These are phyloP conservation scores for Amanita polypyramis DNA, from an alignment of 768 basidiomycete species.

Conservation along the genomic window DNA sequence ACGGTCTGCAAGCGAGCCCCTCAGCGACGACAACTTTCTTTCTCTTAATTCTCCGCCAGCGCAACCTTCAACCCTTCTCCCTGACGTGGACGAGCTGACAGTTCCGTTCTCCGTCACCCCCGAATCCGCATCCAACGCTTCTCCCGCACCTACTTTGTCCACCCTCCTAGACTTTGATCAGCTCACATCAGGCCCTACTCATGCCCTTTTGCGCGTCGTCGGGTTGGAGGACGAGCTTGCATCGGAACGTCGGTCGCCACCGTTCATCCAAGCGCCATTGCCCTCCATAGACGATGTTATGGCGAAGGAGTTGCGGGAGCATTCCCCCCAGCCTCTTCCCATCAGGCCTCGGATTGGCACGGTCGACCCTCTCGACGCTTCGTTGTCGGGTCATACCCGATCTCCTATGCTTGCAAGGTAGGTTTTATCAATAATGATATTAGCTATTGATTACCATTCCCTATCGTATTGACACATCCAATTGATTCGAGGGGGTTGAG, in stretches of 20 bases:
- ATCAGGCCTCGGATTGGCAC: conserved; percentile 12
- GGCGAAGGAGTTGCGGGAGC: conserved; percentile 6
- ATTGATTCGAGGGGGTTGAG: too few relatives aligned
- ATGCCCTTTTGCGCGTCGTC: not conserved
- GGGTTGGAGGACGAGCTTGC: not conserved
- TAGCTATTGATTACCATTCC: too few relatives aligned
- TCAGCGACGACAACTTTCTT: not conserved
- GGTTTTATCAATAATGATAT: conserved; percentile 6
- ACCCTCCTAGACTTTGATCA: conserved; percentile 4
- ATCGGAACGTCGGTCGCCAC: conserved; percentile 17
- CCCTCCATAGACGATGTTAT: conserved; percentile 7
- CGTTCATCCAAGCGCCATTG: conserved; percentile 18
- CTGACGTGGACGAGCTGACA: not conserved
- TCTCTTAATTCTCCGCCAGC: conserved; percentile 1
- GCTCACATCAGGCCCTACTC: not conserved
- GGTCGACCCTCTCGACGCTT: not conserved
- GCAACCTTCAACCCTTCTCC: not conserved
- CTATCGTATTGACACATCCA: too few relatives aligned
- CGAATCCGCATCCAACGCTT: conserved; percentile 2
- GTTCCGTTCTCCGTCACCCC: not conserved
- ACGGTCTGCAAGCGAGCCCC: not conserved
- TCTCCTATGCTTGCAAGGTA: conserved; percentile 15
- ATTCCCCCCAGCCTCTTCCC: conserved; percentile 15
- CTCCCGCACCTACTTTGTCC: conserved; percentile 2
- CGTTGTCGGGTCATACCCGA: conserved; percentile 11